A percentile compares a stretch with the other conserved stretches of the same genome.
These are phyloP conservation scores for Tuctoria greenei DNA, from an alignment of 176 grass and related monocot genomes.

Conservation along the genomic window DNA sequence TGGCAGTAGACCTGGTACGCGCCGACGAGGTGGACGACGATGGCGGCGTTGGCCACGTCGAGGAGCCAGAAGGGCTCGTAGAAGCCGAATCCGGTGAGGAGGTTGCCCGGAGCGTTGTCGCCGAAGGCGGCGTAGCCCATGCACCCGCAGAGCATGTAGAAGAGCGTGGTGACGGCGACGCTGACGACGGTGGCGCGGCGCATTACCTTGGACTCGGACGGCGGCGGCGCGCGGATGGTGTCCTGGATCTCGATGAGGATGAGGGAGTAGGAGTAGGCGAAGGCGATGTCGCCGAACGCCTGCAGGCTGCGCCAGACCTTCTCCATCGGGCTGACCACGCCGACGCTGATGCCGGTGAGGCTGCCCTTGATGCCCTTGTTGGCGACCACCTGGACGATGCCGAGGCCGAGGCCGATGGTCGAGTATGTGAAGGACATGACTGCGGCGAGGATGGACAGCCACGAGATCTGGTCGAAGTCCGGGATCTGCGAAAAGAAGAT, in stretches of 20 bases:
- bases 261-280: slow-evolving; percentile 97
- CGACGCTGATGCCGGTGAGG: slow-evolving; percentile 90
- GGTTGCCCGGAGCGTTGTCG: slow-evolving; percentile 48
- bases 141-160: slow-evolving; percentile 73
- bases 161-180: slow-evolving; percentile 56
- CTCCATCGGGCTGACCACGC: slow-evolving; percentile 63
- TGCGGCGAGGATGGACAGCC: slow-evolving; percentile 88
- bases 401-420: slow-evolving; percentile 67
- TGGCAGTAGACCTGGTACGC: slow-evolving; percentile 92
- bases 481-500: slow-evolving; percentile 98
- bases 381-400: slow-evolving; percentile 71
- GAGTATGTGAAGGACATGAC: slow-evolving; percentile 99
- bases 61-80: slow-evolving; percentile 77
- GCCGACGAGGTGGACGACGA: slow-evolving; percentile 70
- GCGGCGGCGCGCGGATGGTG: slow-evolving; percentile 54
- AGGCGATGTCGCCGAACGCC: slow-evolving; percentile 96
- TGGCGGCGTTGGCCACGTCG: slow-evolving; percentile 66
- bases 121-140: slow-evolving; percentile 66
- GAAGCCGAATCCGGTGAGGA: slow-evolving; percentile 71
- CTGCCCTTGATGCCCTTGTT: slow-evolving; percentile 75
- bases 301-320: slow-evolving; percentile 98
- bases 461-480: slow-evolving; percentile 88
- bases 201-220: slow-evolving; percentile 64
- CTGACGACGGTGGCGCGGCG: slow-evolving; percentile 53
- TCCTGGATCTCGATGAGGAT: slow-evolving; percentile 98